Conservation (phyloP, 2,329 filamentous ascomycete genomes). For the Calonectria leucothoes region DNA sequence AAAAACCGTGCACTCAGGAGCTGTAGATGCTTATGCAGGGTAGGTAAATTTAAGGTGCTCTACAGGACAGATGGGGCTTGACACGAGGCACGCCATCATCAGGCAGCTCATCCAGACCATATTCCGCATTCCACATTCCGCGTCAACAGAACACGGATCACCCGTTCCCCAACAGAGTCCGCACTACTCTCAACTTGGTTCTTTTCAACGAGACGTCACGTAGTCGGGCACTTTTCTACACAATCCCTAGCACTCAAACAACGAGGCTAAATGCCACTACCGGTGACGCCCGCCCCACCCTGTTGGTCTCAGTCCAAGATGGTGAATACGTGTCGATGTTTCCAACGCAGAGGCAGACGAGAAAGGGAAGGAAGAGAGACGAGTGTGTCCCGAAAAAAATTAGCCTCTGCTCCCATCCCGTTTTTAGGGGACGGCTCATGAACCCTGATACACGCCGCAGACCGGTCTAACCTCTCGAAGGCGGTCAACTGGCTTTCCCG, state of each 20-base stretch:
- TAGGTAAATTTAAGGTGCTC: slow-evolving; percentile 4
- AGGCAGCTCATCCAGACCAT: neutral
- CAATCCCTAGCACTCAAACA: neutral
- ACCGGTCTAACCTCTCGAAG: neutral
- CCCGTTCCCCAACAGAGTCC: neutral
- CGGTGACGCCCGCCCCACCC: slow-evolving; percentile 2
- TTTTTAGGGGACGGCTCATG: neutral
- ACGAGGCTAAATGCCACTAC: neutral
- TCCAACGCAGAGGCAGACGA: neutral
- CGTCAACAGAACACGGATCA: neutral
- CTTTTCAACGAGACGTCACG: neutral
- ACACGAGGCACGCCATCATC: slow-evolving; percentile 1
- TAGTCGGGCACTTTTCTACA: neutral
- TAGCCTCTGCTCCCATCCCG: slow-evolving; percentile 5
- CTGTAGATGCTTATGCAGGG: neutral
- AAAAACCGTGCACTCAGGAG: neutral
- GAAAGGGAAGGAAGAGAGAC: neutral
- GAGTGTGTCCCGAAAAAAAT: neutral
- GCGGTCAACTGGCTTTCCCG: slow-evolving; percentile 23
- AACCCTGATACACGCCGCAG: slow-evolving; percentile 11
- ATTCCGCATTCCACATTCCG: slow-evolving; percentile 1
- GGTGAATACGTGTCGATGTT: slow-evolving; percentile 8
- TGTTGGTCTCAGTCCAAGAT: slow-evolving; percentile 17
- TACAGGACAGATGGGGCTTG: neutral
- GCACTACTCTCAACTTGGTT: neutral